These are phyloP conservation scores for Neodidymelliopsis sp. DNA, from an alignment of 2,329 filamentous ascomycete genomes.

Conservation along the genomic window DNA sequence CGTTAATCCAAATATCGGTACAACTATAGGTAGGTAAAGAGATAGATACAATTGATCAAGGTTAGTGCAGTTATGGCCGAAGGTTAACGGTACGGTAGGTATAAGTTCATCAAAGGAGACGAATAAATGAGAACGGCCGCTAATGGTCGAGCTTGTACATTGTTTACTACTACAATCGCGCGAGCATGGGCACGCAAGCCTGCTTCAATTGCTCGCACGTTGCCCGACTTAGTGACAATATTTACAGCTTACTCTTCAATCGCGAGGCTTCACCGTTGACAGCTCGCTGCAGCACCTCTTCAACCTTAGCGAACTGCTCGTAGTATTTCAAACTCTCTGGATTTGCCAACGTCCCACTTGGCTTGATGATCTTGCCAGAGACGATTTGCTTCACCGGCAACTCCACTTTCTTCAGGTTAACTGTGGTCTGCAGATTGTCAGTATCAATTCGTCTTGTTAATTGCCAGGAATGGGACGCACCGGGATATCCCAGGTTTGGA, in stretches of 20 bases:
- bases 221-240: too few species aligned
- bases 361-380: conserved; percentile 74
- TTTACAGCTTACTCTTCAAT: conserved; percentile 37
- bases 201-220: too few species aligned
- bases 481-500: conserved; percentile 82
- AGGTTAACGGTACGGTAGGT: too few species aligned
- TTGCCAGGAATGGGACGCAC: conserved; percentile 57
- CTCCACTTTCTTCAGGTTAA: conserved; percentile 87
- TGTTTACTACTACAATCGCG: too few species aligned
- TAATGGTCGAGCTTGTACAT: too few species aligned
- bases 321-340: conserved; percentile 79
- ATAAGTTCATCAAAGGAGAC: too few species aligned
- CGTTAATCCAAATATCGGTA: too few species aligned
- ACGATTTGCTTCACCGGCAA: conserved; percentile 85
- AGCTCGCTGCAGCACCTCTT: conserved; percentile 59
- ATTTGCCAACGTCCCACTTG: conserved; percentile 79
- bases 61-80: too few species aligned
- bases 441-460: background rate
- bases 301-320: conserved; percentile 78
- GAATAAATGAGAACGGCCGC: too few species aligned
- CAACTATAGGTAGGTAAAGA: too few species aligned
- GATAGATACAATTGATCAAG: too few species aligned
- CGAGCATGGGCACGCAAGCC: too few species aligned
- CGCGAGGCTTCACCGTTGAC: conserved; percentile 19
- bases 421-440: conserved; percentile 67